phyloP scores from a whole-genome alignment of 805 yeast genomes.

The Scheffersomyces amazonensis region DNA sequence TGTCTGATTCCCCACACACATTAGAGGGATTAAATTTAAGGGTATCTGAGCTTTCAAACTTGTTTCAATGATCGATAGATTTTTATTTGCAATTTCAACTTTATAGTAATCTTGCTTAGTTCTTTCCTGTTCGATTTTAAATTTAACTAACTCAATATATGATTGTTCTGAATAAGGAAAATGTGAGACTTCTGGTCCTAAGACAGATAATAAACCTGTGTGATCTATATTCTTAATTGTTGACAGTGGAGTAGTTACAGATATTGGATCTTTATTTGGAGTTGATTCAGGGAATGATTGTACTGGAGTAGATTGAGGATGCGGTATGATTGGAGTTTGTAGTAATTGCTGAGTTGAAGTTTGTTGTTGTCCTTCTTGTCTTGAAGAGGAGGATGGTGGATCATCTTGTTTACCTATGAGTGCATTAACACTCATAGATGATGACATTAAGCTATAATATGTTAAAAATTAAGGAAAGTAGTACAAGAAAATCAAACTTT shows the following conservation, averaged over 20 bases:
- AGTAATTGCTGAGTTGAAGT: neutral
- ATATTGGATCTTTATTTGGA: neutral
- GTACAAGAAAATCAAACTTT: no score
- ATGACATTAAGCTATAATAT: slow-evolving; percentile 2
- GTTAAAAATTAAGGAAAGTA: no score
- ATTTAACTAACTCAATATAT: slow-evolving; percentile 53
- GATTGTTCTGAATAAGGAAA: slow-evolving; percentile 62
- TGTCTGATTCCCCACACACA: slow-evolving; percentile 42
- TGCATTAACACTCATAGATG: slow-evolving; percentile 40
- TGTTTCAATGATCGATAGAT: slow-evolving; percentile 58
- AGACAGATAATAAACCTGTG: slow-evolving; percentile 28
- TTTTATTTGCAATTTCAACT: slow-evolving; percentile 57
- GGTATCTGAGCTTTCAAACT: slow-evolving; percentile 68
- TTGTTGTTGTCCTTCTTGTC: neutral
- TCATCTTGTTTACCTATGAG: slow-evolving; percentile 28
- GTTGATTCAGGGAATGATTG: neutral
- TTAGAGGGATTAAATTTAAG: slow-evolving; percentile 53
- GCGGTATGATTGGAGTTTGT: neutral
- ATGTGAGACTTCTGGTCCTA: slow-evolving; percentile 51
- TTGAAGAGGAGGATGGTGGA: neutral
- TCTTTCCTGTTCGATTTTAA: slow-evolving; percentile 70
- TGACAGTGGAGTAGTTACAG: slow-evolving; percentile 1
- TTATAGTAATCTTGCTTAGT: slow-evolving; percentile 78
- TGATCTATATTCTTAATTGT: slow-evolving; percentile 2
- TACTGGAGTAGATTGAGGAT: neutral